Evolutionary conservation across 192 early-diverging fungal species (phyloP).

Genomic region (Physocladia obscura): DNA sequence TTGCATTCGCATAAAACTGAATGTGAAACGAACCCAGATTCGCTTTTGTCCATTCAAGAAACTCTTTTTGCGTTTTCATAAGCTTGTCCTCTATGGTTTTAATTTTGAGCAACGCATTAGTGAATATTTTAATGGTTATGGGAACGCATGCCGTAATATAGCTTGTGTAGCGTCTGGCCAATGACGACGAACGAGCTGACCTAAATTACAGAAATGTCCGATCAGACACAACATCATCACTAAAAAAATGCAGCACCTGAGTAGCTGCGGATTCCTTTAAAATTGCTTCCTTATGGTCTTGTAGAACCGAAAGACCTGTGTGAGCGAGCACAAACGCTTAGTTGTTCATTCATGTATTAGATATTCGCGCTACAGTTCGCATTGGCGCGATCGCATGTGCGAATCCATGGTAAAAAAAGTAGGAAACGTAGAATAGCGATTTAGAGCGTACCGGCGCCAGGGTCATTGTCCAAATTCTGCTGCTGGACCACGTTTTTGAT

Average conservation of each 20-base stretch:
- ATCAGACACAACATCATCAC: background rate
- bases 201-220: background rate
- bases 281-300: background rate
- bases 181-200: slow-evolving; percentile 57
- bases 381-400: too few relatives aligned
- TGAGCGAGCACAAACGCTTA: background rate
- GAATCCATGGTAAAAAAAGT: too few relatives aligned
- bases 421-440: too few relatives aligned
- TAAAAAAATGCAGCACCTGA: background rate
- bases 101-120: background rate
- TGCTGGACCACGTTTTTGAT: too few relatives aligned
- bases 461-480: too few relatives aligned
- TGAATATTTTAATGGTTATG: background rate
- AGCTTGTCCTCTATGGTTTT: slow-evolving; percentile 42
- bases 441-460: too few relatives aligned
- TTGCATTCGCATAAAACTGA: too few relatives aligned
- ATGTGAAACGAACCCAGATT: slow-evolving; percentile 30
- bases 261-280: slow-evolving; percentile 6
- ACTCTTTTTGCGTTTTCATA: slow-evolving; percentile 55
- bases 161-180: slow-evolving; percentile 54
- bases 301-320: slow-evolving; percentile 4
- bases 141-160: slow-evolving; percentile 41
- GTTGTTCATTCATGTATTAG: background rate
- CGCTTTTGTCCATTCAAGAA: slow-evolving; percentile 57
- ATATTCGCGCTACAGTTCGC: background rate